Percentiles rank a stretch among this genome's conserved stretches.
Conservation (phyloP, 805 yeast genomes). For the Sporopachydermia lactativora region DNA sequence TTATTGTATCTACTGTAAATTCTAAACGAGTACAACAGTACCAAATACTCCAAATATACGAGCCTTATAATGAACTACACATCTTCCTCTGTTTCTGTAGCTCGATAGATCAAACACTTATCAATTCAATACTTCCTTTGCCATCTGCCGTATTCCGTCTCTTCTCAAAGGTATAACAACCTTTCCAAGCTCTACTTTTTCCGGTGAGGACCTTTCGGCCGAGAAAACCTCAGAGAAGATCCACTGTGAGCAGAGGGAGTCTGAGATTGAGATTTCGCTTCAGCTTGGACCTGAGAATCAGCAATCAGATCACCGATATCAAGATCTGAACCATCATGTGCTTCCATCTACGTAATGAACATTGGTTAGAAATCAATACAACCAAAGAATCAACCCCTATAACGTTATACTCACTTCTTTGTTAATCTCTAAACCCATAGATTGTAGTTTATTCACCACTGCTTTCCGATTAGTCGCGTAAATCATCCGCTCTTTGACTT, state of each 20-base stretch:
- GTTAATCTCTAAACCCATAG: conserved; percentile 4
- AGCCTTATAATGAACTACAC: no score
- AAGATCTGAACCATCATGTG: not conserved
- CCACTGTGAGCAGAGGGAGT: not conserved
- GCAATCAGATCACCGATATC: not conserved
- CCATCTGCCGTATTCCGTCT: no score
- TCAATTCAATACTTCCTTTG: no score
- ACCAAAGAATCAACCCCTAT: not conserved
- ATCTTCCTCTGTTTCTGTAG: no score
- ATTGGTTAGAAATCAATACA: not conserved
- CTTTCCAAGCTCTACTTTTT: not conserved
- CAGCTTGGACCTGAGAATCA: not conserved
- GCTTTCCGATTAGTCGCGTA: conserved; percentile 61
- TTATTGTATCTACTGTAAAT: no score
- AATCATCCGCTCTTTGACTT: conserved; percentile 82
- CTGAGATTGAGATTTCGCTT: not conserved
- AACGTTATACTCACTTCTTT: conserved; percentile 1
- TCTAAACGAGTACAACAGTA: no score
- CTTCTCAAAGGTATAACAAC: not conserved
- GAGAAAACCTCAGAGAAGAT: not conserved
- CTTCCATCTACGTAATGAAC: conserved; percentile 1
- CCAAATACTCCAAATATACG: no score
- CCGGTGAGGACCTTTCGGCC: not conserved
- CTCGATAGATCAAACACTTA: no score
- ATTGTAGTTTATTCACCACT: conserved; percentile 15